Conservation (phyloP, 495 filamentous ascomycete genomes). For the Penicillium canariense region DNA sequence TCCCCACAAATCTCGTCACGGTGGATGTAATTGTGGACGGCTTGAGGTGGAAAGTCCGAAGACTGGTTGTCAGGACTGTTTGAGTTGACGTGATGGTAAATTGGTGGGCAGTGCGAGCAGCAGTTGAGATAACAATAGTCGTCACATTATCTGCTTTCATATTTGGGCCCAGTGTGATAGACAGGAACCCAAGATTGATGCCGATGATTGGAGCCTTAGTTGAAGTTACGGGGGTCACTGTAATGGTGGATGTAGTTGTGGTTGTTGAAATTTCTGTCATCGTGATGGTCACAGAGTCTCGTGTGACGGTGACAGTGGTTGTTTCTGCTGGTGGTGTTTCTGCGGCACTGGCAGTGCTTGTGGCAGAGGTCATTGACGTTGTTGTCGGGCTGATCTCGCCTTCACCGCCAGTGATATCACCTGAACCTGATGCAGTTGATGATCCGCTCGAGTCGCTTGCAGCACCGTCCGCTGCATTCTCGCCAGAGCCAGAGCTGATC, state of each 20-base stretch:
- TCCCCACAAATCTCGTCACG: not conserved
- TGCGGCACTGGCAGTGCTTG: not conserved
- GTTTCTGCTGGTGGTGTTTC: not conserved
- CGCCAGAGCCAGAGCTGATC: not conserved
- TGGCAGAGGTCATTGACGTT: not conserved
- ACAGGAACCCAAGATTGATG: not conserved
- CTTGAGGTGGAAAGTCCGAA: not conserved
- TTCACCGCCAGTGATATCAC: not conserved
- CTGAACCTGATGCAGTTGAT: not conserved
- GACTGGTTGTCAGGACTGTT: not conserved
- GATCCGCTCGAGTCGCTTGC: not conserved
- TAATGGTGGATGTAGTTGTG: not conserved
- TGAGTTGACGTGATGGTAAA: conserved; percentile 1
- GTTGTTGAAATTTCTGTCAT: not conserved
- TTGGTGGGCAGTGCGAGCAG: not conserved
- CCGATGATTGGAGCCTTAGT: not conserved
- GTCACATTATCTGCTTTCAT: not conserved
- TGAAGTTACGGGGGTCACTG: not conserved
- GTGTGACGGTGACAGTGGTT: not conserved
- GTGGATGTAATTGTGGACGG: not conserved
- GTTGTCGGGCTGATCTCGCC: not conserved
- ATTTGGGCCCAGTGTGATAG: not conserved
- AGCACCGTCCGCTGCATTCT: not conserved
- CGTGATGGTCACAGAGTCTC: not conserved
- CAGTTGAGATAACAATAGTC: not conserved